phyloP scores from a whole-genome alignment of 768 basidiomycete species.

The Mycena sanguinolenta region DNA sequence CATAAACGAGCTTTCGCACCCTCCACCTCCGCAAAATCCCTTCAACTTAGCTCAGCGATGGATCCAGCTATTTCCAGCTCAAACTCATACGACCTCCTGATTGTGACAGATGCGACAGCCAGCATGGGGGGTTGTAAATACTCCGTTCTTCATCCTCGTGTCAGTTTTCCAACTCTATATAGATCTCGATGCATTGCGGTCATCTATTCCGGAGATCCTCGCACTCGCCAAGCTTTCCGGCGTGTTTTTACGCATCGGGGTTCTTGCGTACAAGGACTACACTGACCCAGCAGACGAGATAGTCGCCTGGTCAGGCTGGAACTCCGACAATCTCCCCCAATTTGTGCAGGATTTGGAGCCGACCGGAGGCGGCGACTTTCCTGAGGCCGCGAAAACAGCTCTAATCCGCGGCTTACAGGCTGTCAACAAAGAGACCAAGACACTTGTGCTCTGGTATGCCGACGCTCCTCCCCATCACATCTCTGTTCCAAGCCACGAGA shows the following conservation, averaged over 20 bases:
- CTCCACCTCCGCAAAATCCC: no score
- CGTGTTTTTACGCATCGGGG: constrained; percentile 41
- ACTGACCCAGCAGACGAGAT: constrained; percentile 33
- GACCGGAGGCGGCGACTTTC: constrained; percentile 44
- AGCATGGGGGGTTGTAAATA: constrained; percentile 44
- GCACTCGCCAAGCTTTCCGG: constrained; percentile 43
- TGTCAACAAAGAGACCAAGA: constrained; percentile 38
- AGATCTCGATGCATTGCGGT: constrained; percentile 40
- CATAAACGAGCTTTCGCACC: no score
- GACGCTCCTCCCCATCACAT: constrained; percentile 45
- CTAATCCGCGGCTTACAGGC: constrained; percentile 42
- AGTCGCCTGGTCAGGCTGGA: constrained; percentile 43
- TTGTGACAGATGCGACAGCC: constrained; percentile 42
- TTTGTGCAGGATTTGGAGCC: constrained; percentile 36
- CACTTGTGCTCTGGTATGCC: constrained; percentile 45
- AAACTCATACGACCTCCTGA: constrained; percentile 39
- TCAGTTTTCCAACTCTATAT: not conserved
- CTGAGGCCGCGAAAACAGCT: constrained; percentile 46
- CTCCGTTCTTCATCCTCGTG: not conserved
- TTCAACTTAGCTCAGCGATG: no score
- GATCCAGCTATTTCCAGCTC: no score
- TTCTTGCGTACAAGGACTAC: constrained; percentile 45
- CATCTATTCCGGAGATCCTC: constrained; percentile 44
- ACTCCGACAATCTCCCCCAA: constrained; percentile 33
- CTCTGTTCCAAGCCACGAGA: constrained; percentile 29